Base-by-base conservation (phyloP, 164 flowering plant species). In the Stephania japonica region DNA sequence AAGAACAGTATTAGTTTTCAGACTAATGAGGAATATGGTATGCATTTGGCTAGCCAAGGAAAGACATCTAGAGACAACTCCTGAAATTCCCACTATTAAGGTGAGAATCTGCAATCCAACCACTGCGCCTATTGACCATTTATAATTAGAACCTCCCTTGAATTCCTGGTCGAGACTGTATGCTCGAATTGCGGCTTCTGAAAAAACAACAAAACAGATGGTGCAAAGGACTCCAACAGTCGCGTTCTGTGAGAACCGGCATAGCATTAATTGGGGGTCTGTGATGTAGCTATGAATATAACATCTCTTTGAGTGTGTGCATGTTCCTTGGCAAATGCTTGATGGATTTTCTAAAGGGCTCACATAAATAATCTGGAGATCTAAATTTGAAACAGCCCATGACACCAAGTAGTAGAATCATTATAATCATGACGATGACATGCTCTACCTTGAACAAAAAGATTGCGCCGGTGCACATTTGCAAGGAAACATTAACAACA, bases 111-210 rank as follows among this genome's bases (percentile, higher is more conserved):
- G 71, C 10, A 25, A 23, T 12, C 16, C 59, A 42, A 69, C 19
- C 10, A 69, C 71, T 3, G 18, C 18, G 25, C 56, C 18, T 16
- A 69, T 69, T 19, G 71, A 69, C 71, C 56, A 69, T 47, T 69
- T 69, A 43, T 69, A 69, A 69, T 69, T 56, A 42, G 71, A 69
- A 21, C 19, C 25, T 32, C 38, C 38, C 38, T 32, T 32, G 38
- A 32, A 32, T 1, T n/a, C 71, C 25, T 7, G n/a, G 23, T 66
- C 69, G 6, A 32, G 16, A 13, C 10, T 7, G 19, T 10, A 32
- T 6, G 69, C 42, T 26, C 44, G 43, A 66, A 66, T 16, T 0
- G 21, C 19, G 19, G 53, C 71, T 69, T 69, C 14, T 69, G 24
- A 42, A 43, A 69, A 6, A 11, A 43, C 8, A 7, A 47, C 14